A percentile compares a stretch with the other conserved stretches of the same genome.
Conservation (phyloP, 148 eudicot genomes). For the Chenopodium quinoa region DNA sequence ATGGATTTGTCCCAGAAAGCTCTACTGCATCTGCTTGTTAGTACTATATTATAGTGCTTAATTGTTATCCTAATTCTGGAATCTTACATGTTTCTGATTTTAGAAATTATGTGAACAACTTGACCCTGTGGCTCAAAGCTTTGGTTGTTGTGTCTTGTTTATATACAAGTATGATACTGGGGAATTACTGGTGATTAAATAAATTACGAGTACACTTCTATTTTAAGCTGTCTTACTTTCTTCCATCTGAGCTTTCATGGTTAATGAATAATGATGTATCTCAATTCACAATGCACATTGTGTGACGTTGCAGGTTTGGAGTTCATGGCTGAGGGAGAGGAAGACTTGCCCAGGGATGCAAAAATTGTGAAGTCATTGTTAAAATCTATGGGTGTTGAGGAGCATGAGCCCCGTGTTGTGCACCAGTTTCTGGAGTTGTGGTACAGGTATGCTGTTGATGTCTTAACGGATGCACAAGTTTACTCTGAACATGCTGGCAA, state of each 20-base stretch:
- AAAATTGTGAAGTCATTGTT: slow-evolving; percentile 75
- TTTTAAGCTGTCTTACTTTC: neutral
- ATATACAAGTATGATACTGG: neutral
- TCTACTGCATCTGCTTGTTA: no score
- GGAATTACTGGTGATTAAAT: neutral
- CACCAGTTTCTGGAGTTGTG: slow-evolving; percentile 88
- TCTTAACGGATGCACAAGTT: slow-evolving; percentile 86
- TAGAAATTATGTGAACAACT: neutral
- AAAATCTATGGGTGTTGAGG: slow-evolving; percentile 92
- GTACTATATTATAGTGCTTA: no score
- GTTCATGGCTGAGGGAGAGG: slow-evolving; percentile 73
- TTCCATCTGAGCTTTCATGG: neutral
- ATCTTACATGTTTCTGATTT: neutral
- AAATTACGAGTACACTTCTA: neutral
- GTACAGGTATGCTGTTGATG: slow-evolving; percentile 85
- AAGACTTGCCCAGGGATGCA: slow-evolving; percentile 87
- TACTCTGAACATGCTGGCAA: slow-evolving; percentile 93
- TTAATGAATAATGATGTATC: neutral
- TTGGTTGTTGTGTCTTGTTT: neutral
- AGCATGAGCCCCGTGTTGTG: slow-evolving; percentile 82
- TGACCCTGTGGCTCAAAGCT: neutral
- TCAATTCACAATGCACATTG: neutral
- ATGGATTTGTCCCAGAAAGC: neutral
- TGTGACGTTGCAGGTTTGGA: slow-evolving; percentile 16
- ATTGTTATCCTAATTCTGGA: neutral